These are phyloP conservation scores for Pseudogymnoascus sp. DNA, from an alignment of 2,329 filamentous ascomycete species.

Conservation along the genomic window DNA sequence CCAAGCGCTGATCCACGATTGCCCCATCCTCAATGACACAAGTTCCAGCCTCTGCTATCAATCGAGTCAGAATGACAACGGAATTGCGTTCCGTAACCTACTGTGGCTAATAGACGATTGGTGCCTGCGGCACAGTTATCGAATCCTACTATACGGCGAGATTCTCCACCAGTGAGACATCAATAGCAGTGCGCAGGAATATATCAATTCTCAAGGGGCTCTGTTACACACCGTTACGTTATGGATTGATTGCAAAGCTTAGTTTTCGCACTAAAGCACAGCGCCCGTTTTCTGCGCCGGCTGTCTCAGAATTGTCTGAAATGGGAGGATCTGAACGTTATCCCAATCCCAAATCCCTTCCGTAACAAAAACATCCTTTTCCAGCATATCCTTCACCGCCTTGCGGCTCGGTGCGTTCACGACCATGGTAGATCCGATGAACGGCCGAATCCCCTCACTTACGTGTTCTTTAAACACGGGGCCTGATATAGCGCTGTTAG, in stretches of 20 bases:
- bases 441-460: not conserved
- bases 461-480: not conserved
- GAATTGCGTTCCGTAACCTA: not conserved
- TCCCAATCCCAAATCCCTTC: constrained; percentile 74
- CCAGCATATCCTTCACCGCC: constrained; percentile 58
- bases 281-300: not conserved
- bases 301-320: not conserved
- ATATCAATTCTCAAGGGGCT: not conserved
- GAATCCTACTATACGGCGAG: not conserved
- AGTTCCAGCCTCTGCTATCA: not conserved
- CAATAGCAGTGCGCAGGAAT: not conserved
- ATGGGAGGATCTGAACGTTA: constrained; percentile 38
- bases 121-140: not conserved
- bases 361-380: constrained; percentile 63
- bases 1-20: not conserved
- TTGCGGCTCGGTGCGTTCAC: constrained; percentile 58
- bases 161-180: not conserved
- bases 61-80: not conserved
- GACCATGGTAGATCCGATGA: constrained; percentile 67
- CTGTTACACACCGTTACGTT: not conserved
- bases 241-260: not conserved
- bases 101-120: not conserved
- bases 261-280: not conserved
- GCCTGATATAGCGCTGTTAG: not conserved
- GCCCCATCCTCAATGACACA: not conserved